phyloP scores from a whole-genome alignment of 768 basidiomycete genomes.

The Asterophora parasitica region DNA sequence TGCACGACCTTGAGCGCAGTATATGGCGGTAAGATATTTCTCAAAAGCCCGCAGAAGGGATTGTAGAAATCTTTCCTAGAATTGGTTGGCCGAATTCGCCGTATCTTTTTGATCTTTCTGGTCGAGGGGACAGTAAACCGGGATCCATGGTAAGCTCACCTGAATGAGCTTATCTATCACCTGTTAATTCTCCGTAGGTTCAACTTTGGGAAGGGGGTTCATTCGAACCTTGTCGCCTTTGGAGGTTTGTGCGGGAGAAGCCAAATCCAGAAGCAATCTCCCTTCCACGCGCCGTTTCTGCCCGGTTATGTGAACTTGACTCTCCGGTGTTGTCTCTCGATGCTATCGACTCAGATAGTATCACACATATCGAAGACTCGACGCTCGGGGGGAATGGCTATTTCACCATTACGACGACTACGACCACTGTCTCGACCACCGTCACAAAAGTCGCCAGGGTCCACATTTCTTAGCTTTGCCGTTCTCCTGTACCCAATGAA shows the following conservation, averaged over 20 bases:
- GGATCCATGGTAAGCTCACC: slow-evolving; percentile 1
- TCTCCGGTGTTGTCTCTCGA: slow-evolving; percentile 10
- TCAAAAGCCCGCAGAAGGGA: background rate
- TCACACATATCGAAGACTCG: slow-evolving; percentile 20
- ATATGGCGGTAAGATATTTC: slow-evolving; percentile 18
- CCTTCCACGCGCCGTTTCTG: background rate
- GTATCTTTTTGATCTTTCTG: slow-evolving; percentile 18
- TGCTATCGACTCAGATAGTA: slow-evolving; percentile 13
- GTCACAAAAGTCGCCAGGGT: slow-evolving; percentile 20
- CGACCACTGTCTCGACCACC: slow-evolving; percentile 25
- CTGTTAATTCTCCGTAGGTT: slow-evolving; percentile 8
- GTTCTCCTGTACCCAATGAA: too few relatives aligned
- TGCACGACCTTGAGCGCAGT: slow-evolving; percentile 14
- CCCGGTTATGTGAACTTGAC: background rate
- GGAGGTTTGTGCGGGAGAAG: slow-evolving; percentile 18
- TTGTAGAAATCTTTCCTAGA: slow-evolving; percentile 7
- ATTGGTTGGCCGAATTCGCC: slow-evolving; percentile 23
- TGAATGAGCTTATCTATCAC: background rate
- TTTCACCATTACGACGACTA: slow-evolving; percentile 27
- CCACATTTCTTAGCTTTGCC: background rate
- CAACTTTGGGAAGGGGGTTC: slow-evolving; percentile 16
- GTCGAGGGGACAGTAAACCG: background rate
- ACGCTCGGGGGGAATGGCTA: slow-evolving; percentile 22
- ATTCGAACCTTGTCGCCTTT: slow-evolving; percentile 14
- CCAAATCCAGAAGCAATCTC: background rate